These are phyloP conservation scores for Metroxylon sagu DNA, from an alignment of 176 grass and related monocot species.

Conservation along the genomic window DNA sequence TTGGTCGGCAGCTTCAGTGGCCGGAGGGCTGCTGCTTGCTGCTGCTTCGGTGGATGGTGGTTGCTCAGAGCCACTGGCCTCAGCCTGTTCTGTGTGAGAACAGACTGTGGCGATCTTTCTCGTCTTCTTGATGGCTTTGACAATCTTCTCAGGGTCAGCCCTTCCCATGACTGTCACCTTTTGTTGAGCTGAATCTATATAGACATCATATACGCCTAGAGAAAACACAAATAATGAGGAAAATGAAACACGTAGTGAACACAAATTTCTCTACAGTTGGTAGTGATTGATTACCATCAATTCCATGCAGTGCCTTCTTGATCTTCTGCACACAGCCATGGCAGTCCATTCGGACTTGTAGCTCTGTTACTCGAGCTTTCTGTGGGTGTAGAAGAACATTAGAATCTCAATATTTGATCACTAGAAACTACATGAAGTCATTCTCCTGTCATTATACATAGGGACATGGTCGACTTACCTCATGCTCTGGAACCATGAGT, in stretches of 20 bases:
- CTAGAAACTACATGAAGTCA: no score
- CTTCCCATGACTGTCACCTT: constrained; percentile 74
- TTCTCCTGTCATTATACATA: no score
- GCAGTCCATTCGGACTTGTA: no score
- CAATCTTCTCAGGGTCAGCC: constrained; percentile 50
- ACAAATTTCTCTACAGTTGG: background rate
- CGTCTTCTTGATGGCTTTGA: constrained; percentile 82
- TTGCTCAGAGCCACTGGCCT: background rate
- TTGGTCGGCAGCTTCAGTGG: constrained; percentile 15
- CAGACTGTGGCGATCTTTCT: constrained; percentile 58
- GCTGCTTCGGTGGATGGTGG: constrained; percentile 2
- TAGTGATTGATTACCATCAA: no score
- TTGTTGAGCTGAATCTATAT: constrained; percentile 50
- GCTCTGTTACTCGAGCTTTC: no score
- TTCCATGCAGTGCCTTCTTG: no score
- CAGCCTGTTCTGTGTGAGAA: constrained; percentile 35
- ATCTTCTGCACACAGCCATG: no score
- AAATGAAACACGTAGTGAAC: constrained; percentile 2
- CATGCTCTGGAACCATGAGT: no score
- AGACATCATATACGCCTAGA: constrained; percentile 57
- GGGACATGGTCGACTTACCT: no score
- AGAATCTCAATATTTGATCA: no score
- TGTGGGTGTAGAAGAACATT: no score
- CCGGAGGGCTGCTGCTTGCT: constrained; percentile 5
- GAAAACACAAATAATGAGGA: constrained; percentile 4